Evolutionary conservation across 225 moss, liverwort and hornwort species (phyloP).

Genomic region (Asterella californica): DNA sequence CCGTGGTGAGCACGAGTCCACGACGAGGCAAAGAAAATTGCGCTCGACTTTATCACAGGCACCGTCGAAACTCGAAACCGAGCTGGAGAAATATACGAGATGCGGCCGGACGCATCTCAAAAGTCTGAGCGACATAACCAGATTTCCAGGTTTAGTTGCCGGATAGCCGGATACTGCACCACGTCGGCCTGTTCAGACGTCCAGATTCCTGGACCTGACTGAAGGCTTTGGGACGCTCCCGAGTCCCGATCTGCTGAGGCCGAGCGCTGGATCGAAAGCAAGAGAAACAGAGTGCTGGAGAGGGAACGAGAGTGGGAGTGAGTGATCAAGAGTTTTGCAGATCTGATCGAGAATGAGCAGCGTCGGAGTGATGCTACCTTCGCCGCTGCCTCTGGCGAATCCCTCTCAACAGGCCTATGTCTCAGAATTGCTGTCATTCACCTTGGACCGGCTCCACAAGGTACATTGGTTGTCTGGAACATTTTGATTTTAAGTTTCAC

Average conservation of each 20-base stretch:
- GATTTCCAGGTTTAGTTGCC: background rate
- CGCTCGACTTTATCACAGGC: too few relatives aligned
- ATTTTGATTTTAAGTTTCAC: background rate
- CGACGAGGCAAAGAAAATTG: too few relatives aligned
- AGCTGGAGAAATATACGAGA: too few relatives aligned
- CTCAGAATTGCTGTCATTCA: constrained; percentile 78
- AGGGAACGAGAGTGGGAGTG: background rate
- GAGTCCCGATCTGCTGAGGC: background rate
- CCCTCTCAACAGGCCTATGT: constrained; percentile 70
- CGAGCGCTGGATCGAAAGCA: constrained; percentile 3
- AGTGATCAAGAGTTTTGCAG: background rate
- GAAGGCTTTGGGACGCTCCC: background rate
- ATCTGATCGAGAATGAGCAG: constrained; percentile 25
- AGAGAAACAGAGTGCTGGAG: background rate
- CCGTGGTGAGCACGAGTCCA: too few relatives aligned
- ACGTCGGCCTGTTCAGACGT: background rate
- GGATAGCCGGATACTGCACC: background rate
- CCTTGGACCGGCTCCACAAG: constrained; percentile 76
- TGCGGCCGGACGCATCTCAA: constrained; percentile 4
- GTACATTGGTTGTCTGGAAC: constrained; percentile 19
- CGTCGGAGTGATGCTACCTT: constrained; percentile 31
- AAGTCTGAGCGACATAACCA: background rate
- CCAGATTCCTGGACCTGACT: background rate
- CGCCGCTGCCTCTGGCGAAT: constrained; percentile 49
- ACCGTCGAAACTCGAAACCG: too few relatives aligned